Conservation (phyloP, 2,329 filamentous ascomycete genomes). For the Plenodomus lindquistii region DNA sequence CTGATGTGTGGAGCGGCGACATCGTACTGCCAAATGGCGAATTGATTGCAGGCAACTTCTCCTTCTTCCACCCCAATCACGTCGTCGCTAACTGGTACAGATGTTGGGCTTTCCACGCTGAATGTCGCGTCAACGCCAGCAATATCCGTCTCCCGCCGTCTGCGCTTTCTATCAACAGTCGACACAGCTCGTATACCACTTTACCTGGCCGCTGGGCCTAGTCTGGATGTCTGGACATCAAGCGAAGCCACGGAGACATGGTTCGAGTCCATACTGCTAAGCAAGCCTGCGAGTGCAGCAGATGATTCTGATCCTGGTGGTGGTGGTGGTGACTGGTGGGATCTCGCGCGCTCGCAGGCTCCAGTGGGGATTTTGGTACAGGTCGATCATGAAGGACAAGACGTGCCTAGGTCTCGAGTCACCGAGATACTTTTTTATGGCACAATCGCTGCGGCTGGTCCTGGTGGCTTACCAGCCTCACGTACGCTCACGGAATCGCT, state of each 20-base stretch:
- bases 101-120: slow-evolving; percentile 32
- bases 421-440: slow-evolving; percentile 55
- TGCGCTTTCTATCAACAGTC: slow-evolving; percentile 47
- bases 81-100: slow-evolving; percentile 15
- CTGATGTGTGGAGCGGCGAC: slow-evolving; percentile 40
- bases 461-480: slow-evolving; percentile 42
- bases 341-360: slow-evolving; percentile 41
- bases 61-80: background rate
- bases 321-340: slow-evolving; percentile 42
- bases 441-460: slow-evolving; percentile 28
- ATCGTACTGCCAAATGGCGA: slow-evolving; percentile 35
- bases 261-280: slow-evolving; percentile 45
- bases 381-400: slow-evolving; percentile 16
- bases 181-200: slow-evolving; percentile 47
- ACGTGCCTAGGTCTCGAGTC: slow-evolving; percentile 17
- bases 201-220: slow-evolving; percentile 44
- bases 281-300: slow-evolving; percentile 11
- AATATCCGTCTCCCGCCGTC: slow-evolving; percentile 13
- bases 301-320: slow-evolving; percentile 4
- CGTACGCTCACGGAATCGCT: slow-evolving; percentile 14
- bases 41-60: slow-evolving; percentile 25
- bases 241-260: slow-evolving; percentile 41
- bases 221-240: slow-evolving; percentile 45
- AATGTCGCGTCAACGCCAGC: slow-evolving; percentile 18
- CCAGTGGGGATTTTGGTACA: slow-evolving; percentile 46